Base-by-base conservation (phyloP, 768 basidiomycete species). In the Lentinus tigrinus region DNA sequence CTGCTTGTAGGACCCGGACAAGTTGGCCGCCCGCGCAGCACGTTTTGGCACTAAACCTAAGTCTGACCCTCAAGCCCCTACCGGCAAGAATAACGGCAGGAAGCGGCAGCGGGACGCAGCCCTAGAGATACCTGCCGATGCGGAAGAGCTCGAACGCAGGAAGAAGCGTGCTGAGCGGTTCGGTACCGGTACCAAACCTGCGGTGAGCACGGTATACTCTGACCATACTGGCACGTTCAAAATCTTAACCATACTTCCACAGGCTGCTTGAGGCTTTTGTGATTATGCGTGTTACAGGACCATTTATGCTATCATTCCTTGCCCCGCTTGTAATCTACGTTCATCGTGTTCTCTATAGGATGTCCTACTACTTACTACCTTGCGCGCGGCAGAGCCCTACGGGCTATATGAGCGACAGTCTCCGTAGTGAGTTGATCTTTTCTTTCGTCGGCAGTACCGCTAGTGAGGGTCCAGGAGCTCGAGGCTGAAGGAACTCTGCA, bases 91-190 rank as follows among this genome's bases (percentile, higher is more conserved):
- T 31, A 48, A 51, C n/a, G 53, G 47, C 2, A 52, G 61, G 49
- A 78, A 78, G 64, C 69, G 76, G 5, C 21, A 63, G 16, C n/a
- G 31, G 11, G 3, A 11, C 11, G 69, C 73, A 8, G 75, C 78
- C 3, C 54, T 49, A 4, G 69, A 74, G 0, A 78, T 79, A 31
- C 38, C 64, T 13, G 74, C 81, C 6, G 86, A 87, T 63, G 66
- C 78, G 4, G 86, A 85, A 64, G 86, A 88, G 64, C 67, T 73
- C 43, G 85, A 84, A 63, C 77, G 77, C 51, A 74, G 85, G 43
- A 79, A 69, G 65, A 88, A 83, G 69, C 74, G 87, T n/a, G 84
- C 84, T 37, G 85, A 85, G 65, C 78, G 87, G 21, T 89, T 89
- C 70, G 83, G 81, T 21, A 54, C 72, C 11, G 31, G 7, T 6